Base-by-base conservation (phyloP, 768 basidiomycete genomes). In the Paxillus rubicundulus region DNA sequence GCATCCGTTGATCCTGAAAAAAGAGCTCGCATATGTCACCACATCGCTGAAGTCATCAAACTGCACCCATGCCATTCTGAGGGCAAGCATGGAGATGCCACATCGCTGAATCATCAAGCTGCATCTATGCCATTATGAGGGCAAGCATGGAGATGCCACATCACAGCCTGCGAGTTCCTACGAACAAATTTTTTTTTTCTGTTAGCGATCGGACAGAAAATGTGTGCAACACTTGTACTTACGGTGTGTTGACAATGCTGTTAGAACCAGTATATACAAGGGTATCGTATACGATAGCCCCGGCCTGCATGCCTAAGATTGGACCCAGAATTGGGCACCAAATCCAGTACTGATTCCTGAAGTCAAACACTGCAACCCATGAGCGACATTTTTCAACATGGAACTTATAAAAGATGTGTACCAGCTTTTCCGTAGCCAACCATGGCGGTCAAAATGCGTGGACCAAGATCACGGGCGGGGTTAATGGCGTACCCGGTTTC, bases 381-480 rank as follows among this genome's bases (percentile, higher is more conserved):
- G 24, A 51, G 49, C 24, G 30, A 56, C 17, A 53, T 17, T 9
- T 27, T 16, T 36, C 5, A 13, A 28, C 32, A 18, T 17, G 20
- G 33, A 12, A 39, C 2, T 36, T 9, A 43, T 9, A 21, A 45
- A 21, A 45, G 72, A 80, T 16, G 77, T 81, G 37, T 75, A 72
- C 61, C 66, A 34, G 53, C 65, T 41, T 9, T 68, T 18, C 86
- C 86, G 58, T 86, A 89, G n/a, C 86, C 87, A 7, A 77, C 85
- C 82, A 87, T 86, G 5, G 85, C 77, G 1, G 84, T 86, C 62
- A 87, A 65, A 32, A 88, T 58, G 9, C 86, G 76, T 2, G 86
- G 86, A 5, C 87, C 86, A 27, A 88, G 70, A 68, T 88, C 86
- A 60, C 87, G 82, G 30, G 86, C 84, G 37, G 86, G 86, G 58